Conservation (phyloP, 495 filamentous ascomycete species). For the Penicillium riverlandense region DNA sequence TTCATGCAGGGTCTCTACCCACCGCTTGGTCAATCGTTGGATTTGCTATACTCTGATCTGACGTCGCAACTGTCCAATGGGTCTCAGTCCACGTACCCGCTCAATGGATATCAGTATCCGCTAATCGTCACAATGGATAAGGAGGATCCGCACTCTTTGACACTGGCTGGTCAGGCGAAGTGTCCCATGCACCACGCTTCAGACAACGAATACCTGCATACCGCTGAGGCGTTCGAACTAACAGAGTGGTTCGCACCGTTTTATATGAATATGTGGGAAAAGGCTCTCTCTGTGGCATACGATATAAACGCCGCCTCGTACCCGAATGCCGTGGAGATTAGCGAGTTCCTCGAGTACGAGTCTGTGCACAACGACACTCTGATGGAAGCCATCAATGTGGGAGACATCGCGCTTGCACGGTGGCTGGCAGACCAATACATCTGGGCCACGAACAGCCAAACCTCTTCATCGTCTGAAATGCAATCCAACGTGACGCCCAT, state of each 20-base stretch:
- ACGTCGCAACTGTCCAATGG: conserved; percentile 51
- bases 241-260: conserved; percentile 34
- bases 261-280: conserved; percentile 41
- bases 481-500: conserved; percentile 46
- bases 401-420: conserved; percentile 48
- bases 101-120: conserved; percentile 71
- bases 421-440: conserved; percentile 62
- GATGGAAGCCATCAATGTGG: conserved; percentile 41
- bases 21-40: conserved; percentile 38
- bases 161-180: conserved; percentile 49
- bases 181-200: conserved; percentile 43
- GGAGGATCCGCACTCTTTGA: conserved; percentile 48
- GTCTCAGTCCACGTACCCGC: conserved; percentile 45
- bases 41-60: conserved; percentile 29
- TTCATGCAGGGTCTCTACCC: conserved; percentile 83
- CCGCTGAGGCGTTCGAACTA: conserved; percentile 29
- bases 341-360: conserved; percentile 69
- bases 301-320: conserved; percentile 40
- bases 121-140: conserved; percentile 44
- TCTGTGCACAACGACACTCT: conserved; percentile 63
- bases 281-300: conserved; percentile 25
- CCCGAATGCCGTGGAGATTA: conserved; percentile 52
- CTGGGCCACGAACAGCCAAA: conserved; percentile 57
- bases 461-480: conserved; percentile 28
- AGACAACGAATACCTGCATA: conserved; percentile 28